Evolutionary conservation across 805 yeast genomes (phyloP), one percentile per base, ranked within the genome.

Genomic region (Yamadazyma insecticola): DNA sequence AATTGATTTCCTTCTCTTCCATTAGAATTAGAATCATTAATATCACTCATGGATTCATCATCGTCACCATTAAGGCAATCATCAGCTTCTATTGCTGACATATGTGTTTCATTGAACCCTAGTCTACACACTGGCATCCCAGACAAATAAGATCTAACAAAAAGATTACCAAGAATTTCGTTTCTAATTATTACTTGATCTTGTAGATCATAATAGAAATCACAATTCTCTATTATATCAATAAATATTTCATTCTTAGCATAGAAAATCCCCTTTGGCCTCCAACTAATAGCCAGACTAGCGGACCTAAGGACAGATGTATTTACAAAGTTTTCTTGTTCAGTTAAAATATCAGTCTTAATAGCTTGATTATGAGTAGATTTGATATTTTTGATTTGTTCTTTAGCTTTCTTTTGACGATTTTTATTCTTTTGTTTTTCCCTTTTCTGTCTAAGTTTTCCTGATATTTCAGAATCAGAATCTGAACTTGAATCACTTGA

Each of bases 241-340:
- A 65, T 50, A 44, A 55, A 65, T 9, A 65, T 60, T 44, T 65
- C 72, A 41, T 65, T 65, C 33, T 65, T 65, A 13, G 65, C 53
- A 39, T 65, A 65, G 33, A 59, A 63, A 5, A 65, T 65, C 11
- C 72, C 72, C 40, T 63, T 63, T 9, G 69, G 69, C 24, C 72
- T 44, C 72, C 72, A 65, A 42, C 55, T 62, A 22, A 64, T 57
- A 1, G 67, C 53, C 63, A 77, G 81, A 8, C 88, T 81, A 12
- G 88, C 74, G 0, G 94, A 79, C 41, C 88, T 72, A 3, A 88
- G 71, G 11, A 90, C 78, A 24, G 86, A 72, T 20, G 85, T 74
- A 48, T 83, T 83, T 38, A 81, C 66, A 17, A 48, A 33, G 8
- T 40, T 33, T 16, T 49, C 53, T 2, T 42, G 43, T 13, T 49